A percentile compares a stretch with the other conserved stretches of the same genome.
phyloP scores from a whole-genome alignment of 768 basidiomycete species.

The Leccinum arenicola region DNA sequence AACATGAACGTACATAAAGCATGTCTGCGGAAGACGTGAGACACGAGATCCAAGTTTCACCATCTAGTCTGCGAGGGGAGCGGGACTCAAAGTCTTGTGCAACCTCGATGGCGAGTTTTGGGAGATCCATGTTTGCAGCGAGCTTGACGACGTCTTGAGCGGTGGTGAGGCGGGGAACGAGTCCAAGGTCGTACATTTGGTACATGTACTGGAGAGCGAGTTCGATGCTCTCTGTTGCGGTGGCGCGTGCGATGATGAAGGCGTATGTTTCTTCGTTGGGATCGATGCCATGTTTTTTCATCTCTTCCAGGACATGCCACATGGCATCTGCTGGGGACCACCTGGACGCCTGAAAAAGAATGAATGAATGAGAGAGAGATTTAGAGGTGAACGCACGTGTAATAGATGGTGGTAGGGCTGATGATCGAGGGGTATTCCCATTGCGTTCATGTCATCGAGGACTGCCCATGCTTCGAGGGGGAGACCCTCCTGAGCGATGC shows the following conservation, averaged over 20 bases:
- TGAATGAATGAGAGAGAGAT: slow-evolving; percentile 6
- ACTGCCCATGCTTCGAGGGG: slow-evolving; percentile 60
- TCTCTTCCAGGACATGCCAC: slow-evolving; percentile 51
- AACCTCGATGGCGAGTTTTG: slow-evolving; percentile 72
- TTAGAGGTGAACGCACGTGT: slow-evolving; percentile 40
- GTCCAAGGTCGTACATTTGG: slow-evolving; percentile 50
- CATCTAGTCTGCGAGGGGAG: slow-evolving; percentile 51
- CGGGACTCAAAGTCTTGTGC: slow-evolving; percentile 56
- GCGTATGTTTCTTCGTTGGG: slow-evolving; percentile 56
- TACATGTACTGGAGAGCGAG: slow-evolving; percentile 58
- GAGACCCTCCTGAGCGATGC: slow-evolving; percentile 42
- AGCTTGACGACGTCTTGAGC: slow-evolving; percentile 51
- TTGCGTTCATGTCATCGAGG: slow-evolving; percentile 62
- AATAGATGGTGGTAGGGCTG: slow-evolving; percentile 60
- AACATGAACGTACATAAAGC: slow-evolving; percentile 61
- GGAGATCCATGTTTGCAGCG: slow-evolving; percentile 50
- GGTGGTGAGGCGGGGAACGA: slow-evolving; percentile 49
- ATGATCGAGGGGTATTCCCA: slow-evolving; percentile 47
- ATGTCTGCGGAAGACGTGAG: slow-evolving; percentile 60
- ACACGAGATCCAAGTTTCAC: slow-evolving; percentile 62
- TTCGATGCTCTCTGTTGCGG: slow-evolving; percentile 55
- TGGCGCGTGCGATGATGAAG: slow-evolving; percentile 48
- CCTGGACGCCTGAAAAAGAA: slow-evolving; percentile 42
- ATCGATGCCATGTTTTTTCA: slow-evolving; percentile 47
- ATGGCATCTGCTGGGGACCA: slow-evolving; percentile 36